Evolutionary conservation across 2,329 filamentous ascomycete species (phyloP).

Genomic region (Elsinoe fawcettii): DNA sequence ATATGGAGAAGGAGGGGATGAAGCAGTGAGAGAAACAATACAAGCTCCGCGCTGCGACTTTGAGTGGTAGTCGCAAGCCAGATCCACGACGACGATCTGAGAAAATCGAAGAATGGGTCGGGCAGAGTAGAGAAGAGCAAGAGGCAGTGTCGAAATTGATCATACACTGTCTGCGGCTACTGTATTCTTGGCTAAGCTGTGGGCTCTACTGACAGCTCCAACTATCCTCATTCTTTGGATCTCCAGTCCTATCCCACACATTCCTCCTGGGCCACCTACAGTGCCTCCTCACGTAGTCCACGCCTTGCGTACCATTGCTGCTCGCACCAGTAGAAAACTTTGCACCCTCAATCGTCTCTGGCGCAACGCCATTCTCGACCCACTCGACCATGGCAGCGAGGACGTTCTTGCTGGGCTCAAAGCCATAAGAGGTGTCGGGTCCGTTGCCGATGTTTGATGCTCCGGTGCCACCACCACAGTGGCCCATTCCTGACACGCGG

Average conservation of each 20-base stretch:
- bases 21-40: not conserved
- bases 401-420: constrained; percentile 30
- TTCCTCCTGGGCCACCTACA: constrained; percentile 28
- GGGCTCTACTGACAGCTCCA: constrained; percentile 20
- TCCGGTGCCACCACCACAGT: constrained; percentile 41
- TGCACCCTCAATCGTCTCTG: constrained; percentile 25
- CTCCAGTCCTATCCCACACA: constrained; percentile 18
- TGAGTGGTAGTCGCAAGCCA: too few relatives aligned
- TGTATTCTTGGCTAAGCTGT: too few relatives aligned
- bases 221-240: constrained; percentile 27
- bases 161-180: too few relatives aligned
- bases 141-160: not conserved
- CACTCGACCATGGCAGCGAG: constrained; percentile 29
- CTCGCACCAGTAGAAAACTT: not conserved
- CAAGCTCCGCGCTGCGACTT: not conserved
- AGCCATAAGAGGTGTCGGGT: constrained; percentile 23
- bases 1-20: not conserved
- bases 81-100: not conserved
- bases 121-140: not conserved
- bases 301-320: constrained; percentile 32
- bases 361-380: constrained; percentile 29
- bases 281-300: constrained; percentile 37
- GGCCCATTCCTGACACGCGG: constrained; percentile 45
- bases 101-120: not conserved
- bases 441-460: constrained; percentile 43